Evolutionary conservation across 768 basidiomycete genomes (phyloP), one percentile per base, ranked within the genome.

Genomic region (Lactarius hengduanensis): DNA sequence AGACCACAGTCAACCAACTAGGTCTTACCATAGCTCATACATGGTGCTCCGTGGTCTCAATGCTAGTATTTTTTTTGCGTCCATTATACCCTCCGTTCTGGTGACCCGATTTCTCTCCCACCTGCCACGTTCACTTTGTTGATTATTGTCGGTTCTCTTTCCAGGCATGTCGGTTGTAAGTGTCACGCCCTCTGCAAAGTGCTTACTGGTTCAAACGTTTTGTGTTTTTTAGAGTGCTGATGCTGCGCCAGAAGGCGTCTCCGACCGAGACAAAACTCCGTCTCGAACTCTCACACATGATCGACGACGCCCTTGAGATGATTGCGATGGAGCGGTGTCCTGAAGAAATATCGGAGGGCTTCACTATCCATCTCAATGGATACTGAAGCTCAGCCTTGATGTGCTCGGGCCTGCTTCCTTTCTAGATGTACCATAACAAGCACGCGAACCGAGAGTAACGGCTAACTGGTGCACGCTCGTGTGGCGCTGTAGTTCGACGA

Each of bases 231-330:
- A 71, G 70, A 18, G 64, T 71, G 53, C 62, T 71, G n/a, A 28
- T 59, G 59, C 69, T 71, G 32, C 68, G 69, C 26, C 61, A 59
- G 38, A 71, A 57, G n/a, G 64, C 28, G 28, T 16, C 8, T 22
- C 70, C 64, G 16, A 71, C 69, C 36, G 69, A 63, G 28, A 59
- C 65, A 30, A 61, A 67, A 54, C n/a, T 63, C 22, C 47, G 60
- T 5, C 2, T 16, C 30, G 40, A 61, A 38, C 16, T 30, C 28
- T 63, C 62, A 13, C n/a, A 58, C 8, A 54, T 68, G 59, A 16
- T 69, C 36, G 28, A 60, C 32, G 66, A 69, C 53, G 69, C 66
- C 3, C 36, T 69, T 36, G 66, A 68, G 45, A 69, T 68, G 62
- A 18, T 68, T 16, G 4, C 20, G 32, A 30, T 58, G 47, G 40